phyloP scores from a whole-genome alignment of 2,329 filamentous ascomycete genomes.

The Coniella vitis region DNA sequence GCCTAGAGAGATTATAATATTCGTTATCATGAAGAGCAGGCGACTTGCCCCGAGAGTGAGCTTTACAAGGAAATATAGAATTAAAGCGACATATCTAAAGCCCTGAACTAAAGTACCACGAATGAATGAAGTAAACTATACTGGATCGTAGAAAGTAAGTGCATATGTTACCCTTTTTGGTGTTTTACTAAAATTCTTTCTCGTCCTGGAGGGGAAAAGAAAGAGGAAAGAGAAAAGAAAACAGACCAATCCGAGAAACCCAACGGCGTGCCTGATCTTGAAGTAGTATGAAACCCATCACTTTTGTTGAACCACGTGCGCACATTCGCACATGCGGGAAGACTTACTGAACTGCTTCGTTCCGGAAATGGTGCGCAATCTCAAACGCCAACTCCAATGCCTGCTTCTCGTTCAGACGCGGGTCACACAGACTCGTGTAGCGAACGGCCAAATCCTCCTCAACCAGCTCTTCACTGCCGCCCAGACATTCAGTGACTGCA shows the following conservation, averaged over 20 bases:
- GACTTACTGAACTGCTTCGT: conserved; percentile 23
- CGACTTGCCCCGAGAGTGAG: not conserved
- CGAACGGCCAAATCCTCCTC: conserved; percentile 86
- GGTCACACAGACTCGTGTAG: conserved; percentile 95
- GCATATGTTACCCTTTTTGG: too few species aligned
- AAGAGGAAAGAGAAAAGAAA: too few species aligned
- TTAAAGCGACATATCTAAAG: not conserved
- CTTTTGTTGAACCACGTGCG: not conserved
- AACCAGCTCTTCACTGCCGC: conserved; percentile 77
- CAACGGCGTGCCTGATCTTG: too few species aligned
- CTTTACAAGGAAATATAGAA: not conserved
- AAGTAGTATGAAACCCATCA: too few species aligned
- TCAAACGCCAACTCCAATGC: conserved; percentile 91
- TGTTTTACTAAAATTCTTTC: too few species aligned
- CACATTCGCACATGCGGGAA: too few species aligned
- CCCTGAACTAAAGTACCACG: not conserved
- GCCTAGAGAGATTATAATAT: conserved; percentile 11
- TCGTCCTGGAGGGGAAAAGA: too few species aligned
- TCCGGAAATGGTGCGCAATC: conserved; percentile 71
- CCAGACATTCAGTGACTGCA: conserved; percentile 91
- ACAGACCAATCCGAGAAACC: too few species aligned
- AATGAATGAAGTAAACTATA: too few species aligned
- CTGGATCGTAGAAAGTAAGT: too few species aligned
- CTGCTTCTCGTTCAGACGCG: conserved; percentile 93
- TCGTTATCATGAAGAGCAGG: not conserved